These are phyloP conservation scores for Pseudogymnoascus pannorum DNA, from an alignment of 2,329 filamentous ascomycete genomes.

Conservation along the genomic window DNA sequence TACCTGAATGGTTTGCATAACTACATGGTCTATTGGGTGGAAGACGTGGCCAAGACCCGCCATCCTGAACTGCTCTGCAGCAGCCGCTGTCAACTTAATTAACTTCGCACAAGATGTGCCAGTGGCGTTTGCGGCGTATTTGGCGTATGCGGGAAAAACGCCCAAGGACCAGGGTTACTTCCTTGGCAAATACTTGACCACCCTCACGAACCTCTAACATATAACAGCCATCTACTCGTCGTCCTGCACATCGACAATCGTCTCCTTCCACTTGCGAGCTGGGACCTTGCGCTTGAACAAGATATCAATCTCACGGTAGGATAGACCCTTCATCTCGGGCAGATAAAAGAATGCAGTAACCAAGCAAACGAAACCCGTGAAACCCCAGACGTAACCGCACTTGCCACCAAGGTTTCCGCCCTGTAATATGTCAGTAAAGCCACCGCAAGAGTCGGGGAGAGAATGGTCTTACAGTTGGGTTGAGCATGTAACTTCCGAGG, in stretches of 20 bases:
- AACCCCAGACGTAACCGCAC: not conserved
- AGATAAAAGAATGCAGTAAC: conserved; percentile 16
- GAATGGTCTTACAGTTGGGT: conserved; percentile 36
- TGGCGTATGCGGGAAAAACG: not conserved
- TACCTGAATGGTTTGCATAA: not conserved
- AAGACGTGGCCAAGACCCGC: too few relatives aligned
- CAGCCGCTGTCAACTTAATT: too few relatives aligned
- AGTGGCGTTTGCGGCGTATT: too few relatives aligned
- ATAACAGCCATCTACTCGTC: conserved; percentile 46
- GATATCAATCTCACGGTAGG: conserved; percentile 41
- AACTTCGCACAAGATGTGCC: too few relatives aligned
- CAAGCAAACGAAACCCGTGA: not conserved
- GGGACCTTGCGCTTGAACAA: conserved; percentile 35
- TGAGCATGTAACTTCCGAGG: conserved; percentile 54
- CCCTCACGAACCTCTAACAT: not conserved
- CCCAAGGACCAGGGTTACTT: not conserved
- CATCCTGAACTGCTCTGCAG: too few relatives aligned
- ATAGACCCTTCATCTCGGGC: conserved; percentile 47
- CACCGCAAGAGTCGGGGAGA: not conserved
- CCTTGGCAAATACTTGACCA: not conserved
- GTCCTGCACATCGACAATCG: conserved; percentile 49
- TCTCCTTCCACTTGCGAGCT: conserved; percentile 40
- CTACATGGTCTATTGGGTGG: too few relatives aligned
- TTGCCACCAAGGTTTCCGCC: not conserved
- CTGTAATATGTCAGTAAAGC: conserved; percentile 24